Conservation (phyloP, 169 alveolate species). For the Plasmodium cynomolgi region DNA sequence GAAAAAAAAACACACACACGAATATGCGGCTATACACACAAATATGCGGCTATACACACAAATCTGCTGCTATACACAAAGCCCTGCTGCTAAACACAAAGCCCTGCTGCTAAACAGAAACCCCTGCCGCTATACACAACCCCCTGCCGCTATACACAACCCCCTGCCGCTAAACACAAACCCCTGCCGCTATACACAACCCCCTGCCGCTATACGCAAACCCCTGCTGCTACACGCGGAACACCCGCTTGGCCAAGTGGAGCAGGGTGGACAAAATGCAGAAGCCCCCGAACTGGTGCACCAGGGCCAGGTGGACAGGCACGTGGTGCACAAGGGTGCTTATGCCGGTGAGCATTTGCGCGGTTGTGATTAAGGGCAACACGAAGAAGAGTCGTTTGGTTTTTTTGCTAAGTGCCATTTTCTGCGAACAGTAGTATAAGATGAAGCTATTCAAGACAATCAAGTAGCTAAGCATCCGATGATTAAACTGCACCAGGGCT, state of each 20-base stretch:
- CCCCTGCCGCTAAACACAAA: too few relatives aligned
- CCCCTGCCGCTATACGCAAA: too few relatives aligned
- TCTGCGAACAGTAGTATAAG: conserved; percentile 43
- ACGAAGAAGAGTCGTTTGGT: conserved; percentile 79
- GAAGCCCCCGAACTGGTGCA: conserved; percentile 84
- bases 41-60: too few relatives aligned
- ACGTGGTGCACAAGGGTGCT: conserved; percentile 79
- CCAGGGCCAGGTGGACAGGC: conserved; percentile 82
- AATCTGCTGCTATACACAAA: not conserved
- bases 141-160: too few relatives aligned
- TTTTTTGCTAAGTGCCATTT: conserved; percentile 45
- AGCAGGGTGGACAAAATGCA: conserved; percentile 80
- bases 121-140: not conserved
- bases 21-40: not conserved
- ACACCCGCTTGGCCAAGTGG: conserved; percentile 47
- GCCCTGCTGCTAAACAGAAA: too few relatives aligned
- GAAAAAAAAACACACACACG: not conserved
- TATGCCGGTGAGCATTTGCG: conserved; percentile 82
- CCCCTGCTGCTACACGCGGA: not conserved
- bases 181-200: too few relatives aligned
- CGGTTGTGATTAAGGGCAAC: conserved; percentile 78
- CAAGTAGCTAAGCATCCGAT: conserved; percentile 87
- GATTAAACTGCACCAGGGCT: conserved; percentile 88
- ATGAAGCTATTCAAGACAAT: conserved; percentile 74
- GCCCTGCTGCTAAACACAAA: too few relatives aligned